Base-by-base conservation (phyloP, 108 stramenopile genomes). In the Tribonema minus region DNA sequence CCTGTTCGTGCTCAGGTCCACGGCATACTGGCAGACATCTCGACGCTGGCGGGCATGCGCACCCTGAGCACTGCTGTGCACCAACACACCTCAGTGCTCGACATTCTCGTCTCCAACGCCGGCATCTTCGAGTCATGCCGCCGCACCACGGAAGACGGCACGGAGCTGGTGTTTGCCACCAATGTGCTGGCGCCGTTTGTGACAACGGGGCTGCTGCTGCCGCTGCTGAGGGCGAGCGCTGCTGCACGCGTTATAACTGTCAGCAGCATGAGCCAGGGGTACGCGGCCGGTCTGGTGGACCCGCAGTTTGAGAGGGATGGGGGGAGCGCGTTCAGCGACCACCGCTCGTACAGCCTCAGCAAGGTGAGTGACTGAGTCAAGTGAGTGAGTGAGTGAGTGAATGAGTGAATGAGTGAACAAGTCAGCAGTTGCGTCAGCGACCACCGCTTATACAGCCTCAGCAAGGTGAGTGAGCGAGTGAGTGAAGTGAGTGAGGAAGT, bases 161-260 rank as follows among this genome's bases (percentile, higher is more conserved):
- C 40, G 12, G 76, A 78, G 58, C 67, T 39, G 5, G 30, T 40
- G n/a, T 89, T 86, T 66, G 91, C 91, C 38, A 89, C 93, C 59
- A 93, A 95, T 69, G 93, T 94, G 6, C 35, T 94, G 62, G 92
- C 95, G 39, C 92, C 95, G 27, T 95, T 90, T 76, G 80, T 92
- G 4, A 39, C 94, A 34, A 94, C 94, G 2, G 71, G 87, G 2
- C 65, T 72, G 37, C 82, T 95, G 0, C 84, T 92, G 30, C 87
- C 89, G 23, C 62, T 64, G n/a, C 64, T 95, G 46, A 71, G 41
- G 32, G 30, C 67, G 15, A 67, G 81, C 15, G 61, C 25, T 5
- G 36, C 68, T 3, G 80, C 73, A 0, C 75, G 90, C 41, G 91
- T 91, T 27, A 77, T 91, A 1, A 91, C 86, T 64, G 88, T 90